A percentile compares a stretch with the other conserved stretches of the same genome.
Evolutionary conservation across 768 basidiomycete species (phyloP).

Genomic region (Pleurotus pulmonarius): DNA sequence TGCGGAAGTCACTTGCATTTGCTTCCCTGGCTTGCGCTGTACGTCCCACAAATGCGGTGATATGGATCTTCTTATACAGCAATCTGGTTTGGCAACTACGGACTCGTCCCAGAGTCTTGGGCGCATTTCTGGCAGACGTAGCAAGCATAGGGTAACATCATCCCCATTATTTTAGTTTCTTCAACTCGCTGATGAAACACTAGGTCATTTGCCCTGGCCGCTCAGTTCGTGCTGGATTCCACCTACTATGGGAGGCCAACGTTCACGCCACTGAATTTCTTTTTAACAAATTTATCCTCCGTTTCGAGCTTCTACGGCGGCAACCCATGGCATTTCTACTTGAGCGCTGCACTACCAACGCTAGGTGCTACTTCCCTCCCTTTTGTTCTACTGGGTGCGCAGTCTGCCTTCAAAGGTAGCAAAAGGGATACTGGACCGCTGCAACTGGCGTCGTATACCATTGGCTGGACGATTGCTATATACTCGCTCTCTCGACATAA

Average conservation of each 20-base stretch:
- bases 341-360: slow-evolving; percentile 82
- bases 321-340: slow-evolving; percentile 85
- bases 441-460: slow-evolving; percentile 24
- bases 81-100: slow-evolving; percentile 55
- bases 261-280: slow-evolving; percentile 79
- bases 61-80: slow-evolving; percentile 74
- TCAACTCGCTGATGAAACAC: not conserved
- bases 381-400: slow-evolving; percentile 63
- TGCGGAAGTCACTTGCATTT: slow-evolving; percentile 39
- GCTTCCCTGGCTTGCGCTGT: slow-evolving; percentile 79
- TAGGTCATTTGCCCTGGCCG: slow-evolving; percentile 21
- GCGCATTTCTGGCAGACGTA: slow-evolving; percentile 34
- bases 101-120: slow-evolving; percentile 23
- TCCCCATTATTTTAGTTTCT: not conserved
- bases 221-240: slow-evolving; percentile 56
- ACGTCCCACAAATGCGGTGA: slow-evolving; percentile 83
- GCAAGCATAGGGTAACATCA: slow-evolving; percentile 40
- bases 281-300: slow-evolving; percentile 75
- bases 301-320: slow-evolving; percentile 92
- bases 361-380: slow-evolving; percentile 72
- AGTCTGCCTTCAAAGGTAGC: slow-evolving; percentile 25
- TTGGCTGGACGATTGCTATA: slow-evolving; percentile 59
- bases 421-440: slow-evolving; percentile 15
- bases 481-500: slow-evolving; percentile 90
- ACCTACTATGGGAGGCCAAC: slow-evolving; percentile 63